Evolutionary conservation across 2,329 filamentous ascomycete species (phyloP).

Genomic region (Penicillium vulpinum): DNA sequence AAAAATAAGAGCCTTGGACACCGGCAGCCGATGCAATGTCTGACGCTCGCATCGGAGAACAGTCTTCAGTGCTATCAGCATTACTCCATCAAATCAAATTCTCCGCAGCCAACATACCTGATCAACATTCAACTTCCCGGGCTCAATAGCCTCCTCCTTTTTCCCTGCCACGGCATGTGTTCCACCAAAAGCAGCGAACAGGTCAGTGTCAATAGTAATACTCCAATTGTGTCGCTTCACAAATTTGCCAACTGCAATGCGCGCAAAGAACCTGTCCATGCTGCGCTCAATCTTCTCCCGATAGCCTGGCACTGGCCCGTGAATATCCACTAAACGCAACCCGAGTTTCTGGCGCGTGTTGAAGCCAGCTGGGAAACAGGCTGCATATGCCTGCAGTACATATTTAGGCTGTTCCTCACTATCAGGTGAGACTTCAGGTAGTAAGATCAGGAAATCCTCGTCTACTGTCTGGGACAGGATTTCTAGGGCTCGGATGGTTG

Average conservation of each 20-base stretch:
- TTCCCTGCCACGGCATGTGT: slow-evolving; percentile 32
- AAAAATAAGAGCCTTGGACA: slow-evolving; percentile 58
- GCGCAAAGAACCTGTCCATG: slow-evolving; percentile 64
- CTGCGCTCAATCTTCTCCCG: slow-evolving; percentile 55
- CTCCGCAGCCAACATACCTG: slow-evolving; percentile 33
- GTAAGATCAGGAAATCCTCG: slow-evolving; percentile 60
- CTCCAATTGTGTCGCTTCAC: slow-evolving; percentile 58
- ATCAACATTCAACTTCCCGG: slow-evolving; percentile 48
- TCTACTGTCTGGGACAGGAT: slow-evolving; percentile 57
- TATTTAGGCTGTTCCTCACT: slow-evolving; percentile 46
- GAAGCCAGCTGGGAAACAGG: slow-evolving; percentile 61
- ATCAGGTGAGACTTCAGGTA: slow-evolving; percentile 40
- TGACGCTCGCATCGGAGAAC: slow-evolving; percentile 60
- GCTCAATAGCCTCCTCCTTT: slow-evolving; percentile 19
- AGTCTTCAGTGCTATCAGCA: slow-evolving; percentile 35
- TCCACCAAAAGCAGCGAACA: slow-evolving; percentile 44
- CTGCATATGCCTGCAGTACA: slow-evolving; percentile 56
- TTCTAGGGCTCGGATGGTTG: slow-evolving; percentile 46
- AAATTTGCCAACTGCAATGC: slow-evolving; percentile 54
- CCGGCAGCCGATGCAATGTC: slow-evolving; percentile 60
- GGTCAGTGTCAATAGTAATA: slow-evolving; percentile 39
- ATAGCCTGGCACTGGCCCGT: slow-evolving; percentile 61
- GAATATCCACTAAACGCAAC: slow-evolving; percentile 55
- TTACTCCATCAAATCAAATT: background rate
- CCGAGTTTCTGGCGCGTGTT: slow-evolving; percentile 57